phyloP scores from a whole-genome alignment of 2,329 filamentous ascomycete species.

The Ceratocystis papillata region DNA sequence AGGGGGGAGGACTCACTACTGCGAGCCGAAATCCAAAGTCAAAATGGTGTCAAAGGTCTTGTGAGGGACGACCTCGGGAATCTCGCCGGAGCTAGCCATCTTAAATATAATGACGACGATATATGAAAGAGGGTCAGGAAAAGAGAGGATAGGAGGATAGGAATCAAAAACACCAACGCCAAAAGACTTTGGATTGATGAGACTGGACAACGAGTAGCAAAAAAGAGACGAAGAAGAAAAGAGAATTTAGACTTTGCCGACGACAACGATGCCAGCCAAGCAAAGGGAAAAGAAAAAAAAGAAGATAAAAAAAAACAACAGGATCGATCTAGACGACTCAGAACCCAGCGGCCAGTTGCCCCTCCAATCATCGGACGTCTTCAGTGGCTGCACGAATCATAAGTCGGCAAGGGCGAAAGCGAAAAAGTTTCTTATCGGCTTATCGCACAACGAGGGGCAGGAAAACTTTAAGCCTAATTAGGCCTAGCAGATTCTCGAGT shows the following conservation, averaged over 20 bases:
- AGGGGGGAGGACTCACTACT: conserved; percentile 17
- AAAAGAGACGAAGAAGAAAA: not conserved
- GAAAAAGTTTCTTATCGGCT: conserved; percentile 24
- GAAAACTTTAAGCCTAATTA: conserved; percentile 12
- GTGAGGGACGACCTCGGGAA: conserved; percentile 29
- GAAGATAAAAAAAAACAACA: conserved; percentile 5
- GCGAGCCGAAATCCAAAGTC: conserved; percentile 56
- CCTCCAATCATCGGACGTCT: conserved; percentile 2
- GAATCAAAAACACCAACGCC: not conserved
- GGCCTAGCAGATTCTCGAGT: not conserved
- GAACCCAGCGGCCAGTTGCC: not conserved
- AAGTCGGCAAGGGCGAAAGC: conserved; percentile 11
- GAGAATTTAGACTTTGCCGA: not conserved
- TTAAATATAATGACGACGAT: not conserved
- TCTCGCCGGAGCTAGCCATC: conserved; percentile 20
- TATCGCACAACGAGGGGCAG: conserved; percentile 21
- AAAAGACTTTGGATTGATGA: not conserved
- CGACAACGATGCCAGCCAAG: conserved; percentile 20
- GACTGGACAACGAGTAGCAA: conserved; percentile 4
- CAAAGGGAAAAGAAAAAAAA: conserved; percentile 6
- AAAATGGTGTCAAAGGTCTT: conserved; percentile 48
- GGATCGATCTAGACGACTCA: not conserved
- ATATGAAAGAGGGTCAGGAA: not conserved
- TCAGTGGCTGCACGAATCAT: not conserved
- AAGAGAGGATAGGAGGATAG: not conserved